A percentile compares a stretch with the other conserved stretches of the same genome.
These are phyloP conservation scores for Aspergillus heteromorphus DNA, from an alignment of 495 filamentous ascomycete species.

Conservation along the genomic window DNA sequence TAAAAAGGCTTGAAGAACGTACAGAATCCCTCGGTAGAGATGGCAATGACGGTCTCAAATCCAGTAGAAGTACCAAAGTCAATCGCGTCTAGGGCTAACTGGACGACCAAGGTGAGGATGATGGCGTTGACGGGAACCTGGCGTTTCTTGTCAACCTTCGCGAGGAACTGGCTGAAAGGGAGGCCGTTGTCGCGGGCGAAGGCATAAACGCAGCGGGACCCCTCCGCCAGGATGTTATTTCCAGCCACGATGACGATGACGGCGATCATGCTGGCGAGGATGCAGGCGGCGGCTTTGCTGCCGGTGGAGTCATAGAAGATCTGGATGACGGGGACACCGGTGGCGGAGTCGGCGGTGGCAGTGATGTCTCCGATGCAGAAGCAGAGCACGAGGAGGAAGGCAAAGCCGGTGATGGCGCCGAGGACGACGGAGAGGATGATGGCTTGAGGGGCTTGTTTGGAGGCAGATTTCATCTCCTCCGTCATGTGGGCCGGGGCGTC, in stretches of 20 bases:
- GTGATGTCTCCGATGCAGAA: constrained; percentile 40
- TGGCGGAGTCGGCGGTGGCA: constrained; percentile 20
- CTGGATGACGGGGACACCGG: constrained; percentile 28
- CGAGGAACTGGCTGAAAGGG: constrained; percentile 33
- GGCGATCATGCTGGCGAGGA: constrained; percentile 26
- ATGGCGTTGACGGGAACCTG: constrained; percentile 49
- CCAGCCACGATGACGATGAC: constrained; percentile 27
- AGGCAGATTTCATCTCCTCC: constrained; percentile 47
- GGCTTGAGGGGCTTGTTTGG: constrained; percentile 47
- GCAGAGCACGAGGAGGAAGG: constrained; percentile 35
- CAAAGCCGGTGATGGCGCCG: constrained; percentile 36
- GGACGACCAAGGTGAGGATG: constrained; percentile 43
- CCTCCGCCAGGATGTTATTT: constrained; percentile 29
- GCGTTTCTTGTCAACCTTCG: constrained; percentile 21
- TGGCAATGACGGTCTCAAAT: constrained; percentile 53
- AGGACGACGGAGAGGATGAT: constrained; percentile 52
- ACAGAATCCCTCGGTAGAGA: constrained; percentile 55
- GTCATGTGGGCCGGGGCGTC: constrained; percentile 44
- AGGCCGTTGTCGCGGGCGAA: constrained; percentile 36
- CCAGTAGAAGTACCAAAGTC: constrained; percentile 55
- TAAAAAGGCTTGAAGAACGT: too few species aligned
- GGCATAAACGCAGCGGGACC: constrained; percentile 35
- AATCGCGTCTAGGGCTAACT: constrained; percentile 51
- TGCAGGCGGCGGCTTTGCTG: constrained; percentile 15
- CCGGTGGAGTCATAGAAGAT: constrained; percentile 23